phyloP scores from a whole-genome alignment of 306 rosid genomes.

The Gastrolobium bilobum region DNA sequence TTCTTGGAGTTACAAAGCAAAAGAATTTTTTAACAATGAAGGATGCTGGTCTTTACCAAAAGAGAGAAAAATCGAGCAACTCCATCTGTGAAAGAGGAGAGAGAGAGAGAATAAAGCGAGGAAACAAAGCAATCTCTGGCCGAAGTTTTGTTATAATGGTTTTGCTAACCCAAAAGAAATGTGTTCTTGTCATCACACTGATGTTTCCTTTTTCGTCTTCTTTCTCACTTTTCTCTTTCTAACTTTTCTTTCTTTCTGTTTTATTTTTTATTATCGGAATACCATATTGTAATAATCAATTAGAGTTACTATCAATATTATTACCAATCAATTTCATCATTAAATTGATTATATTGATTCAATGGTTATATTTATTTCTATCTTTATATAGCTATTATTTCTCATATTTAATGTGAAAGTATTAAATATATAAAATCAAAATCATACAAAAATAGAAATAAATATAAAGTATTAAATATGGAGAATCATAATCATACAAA shows the following conservation, averaged over 20 bases:
- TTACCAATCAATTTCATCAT: too few relatives aligned
- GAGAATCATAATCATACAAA: too few relatives aligned
- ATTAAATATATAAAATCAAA: too few relatives aligned
- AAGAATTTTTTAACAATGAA: conserved; percentile 47
- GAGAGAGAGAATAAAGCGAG: conserved; percentile 41
- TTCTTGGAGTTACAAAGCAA: background rate
- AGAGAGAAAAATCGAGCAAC: conserved; percentile 48
- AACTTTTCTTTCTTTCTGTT: background rate
- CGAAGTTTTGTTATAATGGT: conserved; percentile 51
- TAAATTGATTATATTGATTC: too few relatives aligned
- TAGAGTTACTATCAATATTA: too few relatives aligned
- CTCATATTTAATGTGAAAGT: too few relatives aligned
- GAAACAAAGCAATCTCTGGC: conserved; percentile 69
- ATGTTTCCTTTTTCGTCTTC: conserved; percentile 28
- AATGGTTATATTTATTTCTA: too few relatives aligned
- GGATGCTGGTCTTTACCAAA: conserved; percentile 55
- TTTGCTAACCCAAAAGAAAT: conserved; percentile 32
- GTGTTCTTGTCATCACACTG: conserved; percentile 17
- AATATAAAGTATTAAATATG: too few relatives aligned
- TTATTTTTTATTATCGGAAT: too few relatives aligned
- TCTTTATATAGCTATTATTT: too few relatives aligned
- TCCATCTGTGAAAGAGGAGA: conserved; percentile 44
- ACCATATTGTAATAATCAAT: too few relatives aligned
- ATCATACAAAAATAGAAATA: too few relatives aligned
- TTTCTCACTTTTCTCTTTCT: conserved; percentile 9